Base-by-base conservation (phyloP, 257 asterid species). In the Striga asiatica region DNA sequence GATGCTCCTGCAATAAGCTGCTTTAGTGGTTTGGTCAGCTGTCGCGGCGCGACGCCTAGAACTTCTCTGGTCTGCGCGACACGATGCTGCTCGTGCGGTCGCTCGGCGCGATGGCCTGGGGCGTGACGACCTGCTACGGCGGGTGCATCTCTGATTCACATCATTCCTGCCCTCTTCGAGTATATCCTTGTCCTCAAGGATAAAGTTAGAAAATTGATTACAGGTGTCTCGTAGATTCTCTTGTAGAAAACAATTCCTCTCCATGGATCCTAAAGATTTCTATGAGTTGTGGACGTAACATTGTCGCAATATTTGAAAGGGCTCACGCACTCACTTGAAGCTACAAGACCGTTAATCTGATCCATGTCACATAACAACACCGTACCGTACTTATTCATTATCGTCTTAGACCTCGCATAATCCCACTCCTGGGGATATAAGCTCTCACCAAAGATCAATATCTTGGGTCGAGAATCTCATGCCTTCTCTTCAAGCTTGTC, bases 401-500 rank as follows among this genome's bases (percentile, higher is more conserved):
- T 78, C 73, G 81, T 85, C 60, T 95, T 76, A 65, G 87, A 81
- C 79, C 88, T 79, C n/a, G 81, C 80, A 61, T 91, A 91, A 72
- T 88, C 98, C 96, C 88, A 84, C 56, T 91, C 98, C 34, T 96
- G 68, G 8, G 97, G 94, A 67, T 88, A 88, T 0, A 91, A 88
- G 71, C 98, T 91, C 34, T 96, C 98, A 31, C 98, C 98, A 62
- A 95, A 88, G 58, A 92, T 92, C 69, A 92, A 75, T 59, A 92
- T 82, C 86, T 92, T 92, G 50, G 99, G 99, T 39, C 94, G 89
- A 74, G 81, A 92, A 79, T 92, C 99, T 56, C 84, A 70, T 1
- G 97, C 99, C 78, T 77, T 80, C 73, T 92, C 99, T 77, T 92
- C 97, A 49, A 92, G 95, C 84, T 81, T 84, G 64, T 92, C 97